These are phyloP conservation scores for Ligustrum vulgare DNA, from an alignment of 257 asterid species.

Conservation along the genomic window DNA sequence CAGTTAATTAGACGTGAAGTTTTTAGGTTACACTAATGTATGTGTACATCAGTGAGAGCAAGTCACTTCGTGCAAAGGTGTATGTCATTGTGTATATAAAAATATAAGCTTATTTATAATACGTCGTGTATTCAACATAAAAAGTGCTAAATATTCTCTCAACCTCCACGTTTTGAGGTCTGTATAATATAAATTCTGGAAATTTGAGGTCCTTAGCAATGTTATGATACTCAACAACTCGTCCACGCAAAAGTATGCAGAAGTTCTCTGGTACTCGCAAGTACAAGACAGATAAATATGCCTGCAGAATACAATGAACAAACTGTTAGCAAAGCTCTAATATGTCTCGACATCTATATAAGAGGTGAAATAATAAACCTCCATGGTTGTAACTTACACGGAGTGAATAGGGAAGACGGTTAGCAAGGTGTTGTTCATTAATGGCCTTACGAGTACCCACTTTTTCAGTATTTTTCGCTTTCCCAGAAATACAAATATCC, in stretches of 20 bases:
- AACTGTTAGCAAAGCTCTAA: slow-evolving; percentile 22
- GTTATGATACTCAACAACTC: slow-evolving; percentile 62
- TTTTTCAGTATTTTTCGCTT: slow-evolving; percentile 28
- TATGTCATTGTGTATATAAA: neutral
- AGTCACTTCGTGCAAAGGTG: neutral
- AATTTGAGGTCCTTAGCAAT: slow-evolving; percentile 74
- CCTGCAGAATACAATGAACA: slow-evolving; percentile 50
- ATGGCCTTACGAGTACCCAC: slow-evolving; percentile 27
- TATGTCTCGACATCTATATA: slow-evolving; percentile 9
- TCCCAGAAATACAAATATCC: slow-evolving; percentile 70
- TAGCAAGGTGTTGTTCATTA: slow-evolving; percentile 72
- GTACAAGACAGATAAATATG: slow-evolving; percentile 79
- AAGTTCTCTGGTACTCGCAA: slow-evolving; percentile 58
- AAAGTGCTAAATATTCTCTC: slow-evolving; percentile 25
- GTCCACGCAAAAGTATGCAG: slow-evolving; percentile 65
- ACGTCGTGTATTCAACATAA: slow-evolving; percentile 3
- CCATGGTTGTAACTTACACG: slow-evolving; percentile 56
- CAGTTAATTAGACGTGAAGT: neutral
- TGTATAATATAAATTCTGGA: slow-evolving; percentile 76
- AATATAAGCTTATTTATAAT: slow-evolving; percentile 12
- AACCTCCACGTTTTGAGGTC: slow-evolving; percentile 64
- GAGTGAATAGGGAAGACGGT: slow-evolving; percentile 75
- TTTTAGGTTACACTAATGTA: neutral
- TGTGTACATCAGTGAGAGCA: neutral
- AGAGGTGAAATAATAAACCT: slow-evolving; percentile 1